These are phyloP conservation scores for Ettlia oleoabundans DNA, from an alignment of 139 green algal species.

Conservation along the genomic window DNA sequence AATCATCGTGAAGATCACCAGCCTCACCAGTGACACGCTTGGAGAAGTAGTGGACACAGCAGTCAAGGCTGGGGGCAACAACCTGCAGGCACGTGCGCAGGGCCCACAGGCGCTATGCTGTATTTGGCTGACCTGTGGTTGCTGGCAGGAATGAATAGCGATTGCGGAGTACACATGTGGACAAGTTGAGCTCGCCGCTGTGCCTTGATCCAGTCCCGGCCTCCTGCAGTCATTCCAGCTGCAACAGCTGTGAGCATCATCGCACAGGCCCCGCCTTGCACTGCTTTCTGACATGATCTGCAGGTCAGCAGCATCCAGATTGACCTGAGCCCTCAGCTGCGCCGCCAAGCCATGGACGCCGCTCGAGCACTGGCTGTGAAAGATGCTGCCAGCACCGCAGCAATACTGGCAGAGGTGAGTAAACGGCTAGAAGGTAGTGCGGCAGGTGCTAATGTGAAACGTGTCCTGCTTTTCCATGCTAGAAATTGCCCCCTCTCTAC, in stretches of 20 bases:
- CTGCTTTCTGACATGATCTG: neutral
- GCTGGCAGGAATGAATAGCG: no score
- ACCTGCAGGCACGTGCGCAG: constrained; percentile 8
- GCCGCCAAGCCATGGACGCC: neutral
- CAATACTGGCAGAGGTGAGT: constrained; percentile 7
- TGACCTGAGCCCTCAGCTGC: constrained; percentile 16
- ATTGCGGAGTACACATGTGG: no score
- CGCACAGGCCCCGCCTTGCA: no score
- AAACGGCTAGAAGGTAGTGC: neutral
- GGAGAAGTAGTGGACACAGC: constrained; percentile 1
- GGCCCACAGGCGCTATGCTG: no score
- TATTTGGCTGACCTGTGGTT: no score
- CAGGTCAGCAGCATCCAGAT: constrained; percentile 24
- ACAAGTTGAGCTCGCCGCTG: no score
- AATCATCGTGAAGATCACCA: constrained; percentile 3
- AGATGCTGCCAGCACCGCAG: neutral
- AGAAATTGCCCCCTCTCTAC: no score
- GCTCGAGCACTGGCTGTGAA: neutral
- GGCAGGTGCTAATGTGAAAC: no score
- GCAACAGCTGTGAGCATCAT: no score
- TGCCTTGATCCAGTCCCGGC: no score
- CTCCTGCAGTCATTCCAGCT: no score
- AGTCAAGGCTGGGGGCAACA: constrained; percentile 4
- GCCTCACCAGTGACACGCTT: neutral
- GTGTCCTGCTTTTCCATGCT: neutral